Conservation (phyloP, 371 early-diverging fungal species). For the Mortierella sp. region DNA sequence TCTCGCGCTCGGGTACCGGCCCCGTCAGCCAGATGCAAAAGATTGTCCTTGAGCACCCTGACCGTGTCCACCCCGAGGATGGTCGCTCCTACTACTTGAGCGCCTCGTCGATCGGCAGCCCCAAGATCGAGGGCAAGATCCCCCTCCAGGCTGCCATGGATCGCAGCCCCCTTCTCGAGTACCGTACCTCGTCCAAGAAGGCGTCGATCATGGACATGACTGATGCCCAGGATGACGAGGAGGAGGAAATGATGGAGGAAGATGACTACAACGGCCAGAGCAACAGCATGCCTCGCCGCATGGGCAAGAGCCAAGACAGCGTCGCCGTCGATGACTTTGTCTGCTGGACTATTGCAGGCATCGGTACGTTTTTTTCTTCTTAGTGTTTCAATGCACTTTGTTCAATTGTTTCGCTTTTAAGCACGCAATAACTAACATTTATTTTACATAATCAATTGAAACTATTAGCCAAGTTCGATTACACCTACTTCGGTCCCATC, state of each 20-base stretch:
- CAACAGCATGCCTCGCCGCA: constrained; percentile 39
- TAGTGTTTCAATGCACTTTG: neutral
- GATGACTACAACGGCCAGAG: constrained; percentile 33
- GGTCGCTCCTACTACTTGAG: constrained; percentile 55
- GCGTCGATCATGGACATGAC: constrained; percentile 60
- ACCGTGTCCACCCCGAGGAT: constrained; percentile 57
- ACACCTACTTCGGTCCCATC: constrained; percentile 61
- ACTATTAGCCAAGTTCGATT: constrained; percentile 62
- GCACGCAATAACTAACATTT: neutral
- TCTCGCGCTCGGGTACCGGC: constrained; percentile 72
- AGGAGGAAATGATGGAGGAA: constrained; percentile 33
- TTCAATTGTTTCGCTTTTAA: constrained; percentile 8
- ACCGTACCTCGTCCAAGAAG: constrained; percentile 58
- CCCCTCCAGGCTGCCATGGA: constrained; percentile 59
- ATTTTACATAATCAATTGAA: constrained; percentile 24
- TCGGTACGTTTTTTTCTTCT: constrained; percentile 47
- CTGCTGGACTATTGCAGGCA: constrained; percentile 87
- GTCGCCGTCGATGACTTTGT: constrained; percentile 75
- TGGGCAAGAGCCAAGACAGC: constrained; percentile 38
- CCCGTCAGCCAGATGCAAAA: constrained; percentile 89
- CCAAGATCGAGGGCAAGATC: constrained; percentile 58
- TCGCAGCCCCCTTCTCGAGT: constrained; percentile 57
- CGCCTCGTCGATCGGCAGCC: constrained; percentile 55
- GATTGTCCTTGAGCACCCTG: constrained; percentile 74
- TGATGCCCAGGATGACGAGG: constrained; percentile 31